Conservation (phyloP, 352 stramenopile species). For the Globisporangium iwayamae region DNA sequence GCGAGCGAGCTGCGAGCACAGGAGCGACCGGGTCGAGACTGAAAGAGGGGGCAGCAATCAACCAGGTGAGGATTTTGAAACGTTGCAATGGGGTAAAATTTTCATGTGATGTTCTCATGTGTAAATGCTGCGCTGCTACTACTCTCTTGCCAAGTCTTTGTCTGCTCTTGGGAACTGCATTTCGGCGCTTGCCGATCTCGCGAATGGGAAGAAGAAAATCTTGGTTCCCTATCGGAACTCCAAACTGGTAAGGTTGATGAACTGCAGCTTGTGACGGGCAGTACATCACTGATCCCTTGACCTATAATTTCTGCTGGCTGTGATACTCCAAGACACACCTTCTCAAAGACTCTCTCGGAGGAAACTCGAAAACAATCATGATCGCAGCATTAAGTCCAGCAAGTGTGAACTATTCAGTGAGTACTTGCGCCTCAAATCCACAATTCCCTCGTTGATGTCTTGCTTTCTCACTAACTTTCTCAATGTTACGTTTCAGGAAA, state of each 20-base stretch:
- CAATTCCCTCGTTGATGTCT: not conserved
- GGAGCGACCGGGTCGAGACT: conserved; percentile 81
- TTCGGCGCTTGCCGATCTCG: conserved; percentile 82
- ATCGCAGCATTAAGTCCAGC: conserved; percentile 86
- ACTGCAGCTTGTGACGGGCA: not conserved
- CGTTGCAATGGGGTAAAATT: not conserved
- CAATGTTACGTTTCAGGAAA: conserved; percentile 56
- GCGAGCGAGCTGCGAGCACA: conserved; percentile 86
- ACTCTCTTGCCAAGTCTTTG: conserved; percentile 41
- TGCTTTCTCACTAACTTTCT: not conserved
- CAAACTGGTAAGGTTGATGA: conserved; percentile 66
- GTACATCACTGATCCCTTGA: not conserved
- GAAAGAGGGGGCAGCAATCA: conserved; percentile 94
- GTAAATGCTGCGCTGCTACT: not conserved
- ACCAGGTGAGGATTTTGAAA: conserved; percentile 49
- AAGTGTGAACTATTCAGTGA: conserved; percentile 83
- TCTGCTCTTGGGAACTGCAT: conserved; percentile 92
- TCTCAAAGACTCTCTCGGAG: conserved; percentile 82
- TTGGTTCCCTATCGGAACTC: conserved; percentile 91
- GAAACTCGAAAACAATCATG: conserved; percentile 91
- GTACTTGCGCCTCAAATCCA: not conserved
- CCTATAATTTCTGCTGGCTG: not conserved
- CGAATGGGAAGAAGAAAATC: conserved; percentile 83
- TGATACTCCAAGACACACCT: conserved; percentile 57
- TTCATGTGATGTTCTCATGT: too few species aligned